Evolutionary conservation across 2,329 filamentous ascomycete genomes (phyloP).

Genomic region (Colletotrichum sp.): DNA sequence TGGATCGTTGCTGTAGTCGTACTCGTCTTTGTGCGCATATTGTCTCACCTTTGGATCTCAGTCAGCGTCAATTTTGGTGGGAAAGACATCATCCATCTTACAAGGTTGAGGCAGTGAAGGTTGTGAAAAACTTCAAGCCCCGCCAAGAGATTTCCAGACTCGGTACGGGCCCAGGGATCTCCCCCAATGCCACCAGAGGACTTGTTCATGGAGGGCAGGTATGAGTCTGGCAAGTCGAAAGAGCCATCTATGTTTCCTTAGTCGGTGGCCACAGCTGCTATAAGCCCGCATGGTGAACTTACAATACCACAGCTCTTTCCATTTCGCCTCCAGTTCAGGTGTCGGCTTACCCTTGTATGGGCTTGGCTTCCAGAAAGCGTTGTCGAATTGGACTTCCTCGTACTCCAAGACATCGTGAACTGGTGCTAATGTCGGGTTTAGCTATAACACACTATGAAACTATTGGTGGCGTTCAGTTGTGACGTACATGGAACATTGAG

Average conservation of each 20-base stretch:
- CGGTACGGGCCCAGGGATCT: background rate
- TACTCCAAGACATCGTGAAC: background rate
- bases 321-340: background rate
- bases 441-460: background rate
- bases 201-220: background rate
- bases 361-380: constrained; percentile 5
- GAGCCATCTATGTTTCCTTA: background rate
- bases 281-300: background rate
- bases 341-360: constrained; percentile 12
- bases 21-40: background rate
- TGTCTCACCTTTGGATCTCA: constrained; percentile 28
- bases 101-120: constrained; percentile 54
- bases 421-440: background rate
- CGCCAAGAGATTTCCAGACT: background rate
- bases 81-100: constrained; percentile 31
- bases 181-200: background rate
- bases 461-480: background rate
- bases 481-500: background rate
- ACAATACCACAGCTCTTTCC: constrained; percentile 10
- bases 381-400: constrained; percentile 7
- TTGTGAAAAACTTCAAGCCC: constrained; percentile 64
- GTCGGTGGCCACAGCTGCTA: background rate
- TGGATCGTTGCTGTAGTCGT: constrained; percentile 1
- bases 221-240: background rate
- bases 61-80: background rate